Evolutionary conservation across 257 asterid species (phyloP), one percentile per base, ranked within the genome.

Genomic region (Avicennia marina): DNA sequence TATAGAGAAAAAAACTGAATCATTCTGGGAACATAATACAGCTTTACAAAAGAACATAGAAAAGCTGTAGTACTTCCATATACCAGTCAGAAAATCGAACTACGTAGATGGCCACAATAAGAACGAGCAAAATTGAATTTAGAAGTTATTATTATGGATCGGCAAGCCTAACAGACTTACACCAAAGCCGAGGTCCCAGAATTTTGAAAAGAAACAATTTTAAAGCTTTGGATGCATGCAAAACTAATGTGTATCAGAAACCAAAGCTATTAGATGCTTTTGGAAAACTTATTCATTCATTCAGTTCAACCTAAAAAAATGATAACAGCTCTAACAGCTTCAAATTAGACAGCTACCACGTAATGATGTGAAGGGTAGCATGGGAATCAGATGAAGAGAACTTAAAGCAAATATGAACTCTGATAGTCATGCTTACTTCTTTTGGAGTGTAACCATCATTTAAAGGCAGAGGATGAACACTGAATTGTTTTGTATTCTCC

Each of bases 401-500:
- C 36, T 7, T 12, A 49, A 46, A 36, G 32, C n/a, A 49, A 33
- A 19, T 11, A 29, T 20, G 43, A 53, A 32, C 11, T 24, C 21
- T 27, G 13, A 46, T 6, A 33, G 17, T n/a, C 13, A 18, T 22
- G 24, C 66, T 62, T 78, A 84, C 94, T 63, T 74, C 81, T 34
- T 72, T 73, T 36, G 65, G 66, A 61, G 46, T 66, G 53, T 65
- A 79, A 47, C 41, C 42, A 56, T 67, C 70, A 26, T 40, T 68
- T 39, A 69, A 64, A 61, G 86, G 78, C 52, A 65, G 22, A 43
- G 78, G 85, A 74, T 69, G 84, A 46, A 78, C 74, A 64, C 57
- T 63, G 29, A 64, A 55, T 53, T 69, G 65, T 39, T 63, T 81
- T 38, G 49, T 38, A 68, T 63, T 72, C 73, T 68, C 81, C 60